A percentile compares a stretch with the other conserved stretches of the same genome.
These are phyloP conservation scores for Cryphonectria carpinicola DNA, from an alignment of 2,329 filamentous ascomycete species.

Conservation along the genomic window DNA sequence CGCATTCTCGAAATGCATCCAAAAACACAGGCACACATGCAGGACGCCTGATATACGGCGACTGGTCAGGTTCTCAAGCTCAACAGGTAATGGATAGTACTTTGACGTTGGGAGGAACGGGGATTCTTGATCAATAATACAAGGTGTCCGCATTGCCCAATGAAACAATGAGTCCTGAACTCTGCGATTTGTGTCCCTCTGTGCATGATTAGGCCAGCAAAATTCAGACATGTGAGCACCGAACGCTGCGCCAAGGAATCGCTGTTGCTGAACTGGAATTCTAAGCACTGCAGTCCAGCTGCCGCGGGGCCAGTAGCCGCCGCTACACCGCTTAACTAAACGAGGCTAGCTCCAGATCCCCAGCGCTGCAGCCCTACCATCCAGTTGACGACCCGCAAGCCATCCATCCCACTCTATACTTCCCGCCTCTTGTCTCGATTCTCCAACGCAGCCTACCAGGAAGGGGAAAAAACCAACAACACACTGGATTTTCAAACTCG, in stretches of 20 bases:
- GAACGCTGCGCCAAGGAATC: neutral
- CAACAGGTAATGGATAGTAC: neutral
- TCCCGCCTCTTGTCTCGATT: neutral
- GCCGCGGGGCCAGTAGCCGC: neutral
- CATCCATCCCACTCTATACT: neutral
- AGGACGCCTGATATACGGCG: neutral
- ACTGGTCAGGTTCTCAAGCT: neutral
- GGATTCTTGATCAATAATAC: neutral
- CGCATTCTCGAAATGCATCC: neutral
- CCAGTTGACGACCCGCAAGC: neutral
- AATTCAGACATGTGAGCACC: neutral
- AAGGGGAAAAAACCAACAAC: neutral
- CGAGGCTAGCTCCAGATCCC: neutral
- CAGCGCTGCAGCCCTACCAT: neutral
- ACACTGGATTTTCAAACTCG: neutral
- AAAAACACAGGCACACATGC: neutral
- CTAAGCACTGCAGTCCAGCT: neutral
- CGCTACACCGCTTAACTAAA: conserved; percentile 18
- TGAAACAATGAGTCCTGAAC: neutral
- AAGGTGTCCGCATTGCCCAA: neutral
- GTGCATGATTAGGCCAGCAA: neutral
- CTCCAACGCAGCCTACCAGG: neutral
- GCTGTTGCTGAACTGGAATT: neutral
- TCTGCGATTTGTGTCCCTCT: neutral
- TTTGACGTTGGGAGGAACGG: neutral